Base-by-base conservation (phyloP, 1,284 basidiomycete genomes). In the Flammula alnicola region DNA sequence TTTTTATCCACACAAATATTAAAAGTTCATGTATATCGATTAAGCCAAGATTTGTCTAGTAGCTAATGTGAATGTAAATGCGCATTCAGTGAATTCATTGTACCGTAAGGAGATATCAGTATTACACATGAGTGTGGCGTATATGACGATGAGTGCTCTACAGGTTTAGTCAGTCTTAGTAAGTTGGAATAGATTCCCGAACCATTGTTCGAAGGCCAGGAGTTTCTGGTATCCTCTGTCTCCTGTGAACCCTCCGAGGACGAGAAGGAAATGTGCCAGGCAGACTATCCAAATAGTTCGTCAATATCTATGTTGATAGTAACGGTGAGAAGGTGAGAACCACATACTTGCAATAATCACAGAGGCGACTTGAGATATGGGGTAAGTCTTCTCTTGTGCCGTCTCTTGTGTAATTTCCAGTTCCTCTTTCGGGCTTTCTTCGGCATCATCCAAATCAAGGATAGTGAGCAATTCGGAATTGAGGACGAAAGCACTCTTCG, bases 401-500 rank as follows among this genome's bases (percentile, higher is more conserved):
- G 10, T 25, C 30, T 25, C 29, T 39, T 52, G 27, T 4, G 56
- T 48, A 19, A 57, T 19, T 17, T 51, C 47, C 7, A 53, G 39
- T 12, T 54, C 48, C 11, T 53, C 50, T 35, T 55, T 56, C 30
- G 57, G 44, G 19, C 58, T 54, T 25, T 54, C 44, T 23, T 52
- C 56, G 1, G n/a, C n/a, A n/a, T n/a, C n/a, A n/a, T 58, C 47
- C n/a, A 43, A 32, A 31, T 61, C 54, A 14, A 66, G 47, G n/a
- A 54, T 35, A 17, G 73, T 71, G 66, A 93, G 89, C 16, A 93
- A 73, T 4, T 73, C 79, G 10, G 77, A 79, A 63, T 91, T 91
- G 47, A 88, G 75, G 26, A 79, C 72, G 63, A 91, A 93, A 3
- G 84, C 86, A 12, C 71, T 68, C 54, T 80, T 84, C 12, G 88